These are phyloP conservation scores for Tagetes patula DNA, from an alignment of 129 eudicot genomes.

Conservation along the genomic window DNA sequence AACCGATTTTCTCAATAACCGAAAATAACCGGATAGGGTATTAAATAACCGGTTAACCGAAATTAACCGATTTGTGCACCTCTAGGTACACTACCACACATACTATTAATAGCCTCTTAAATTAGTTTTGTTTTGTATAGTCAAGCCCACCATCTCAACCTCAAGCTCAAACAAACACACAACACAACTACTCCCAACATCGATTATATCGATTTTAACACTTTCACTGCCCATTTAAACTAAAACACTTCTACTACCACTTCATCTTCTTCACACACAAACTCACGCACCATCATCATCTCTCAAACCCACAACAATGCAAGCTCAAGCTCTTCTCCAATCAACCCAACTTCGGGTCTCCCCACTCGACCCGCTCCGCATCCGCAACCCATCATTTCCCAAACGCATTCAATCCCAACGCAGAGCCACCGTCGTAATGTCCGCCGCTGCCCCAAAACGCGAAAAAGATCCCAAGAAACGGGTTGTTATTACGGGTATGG, in stretches of 20 bases:
- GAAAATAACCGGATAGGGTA: too few species aligned
- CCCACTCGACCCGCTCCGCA: conserved; percentile 39
- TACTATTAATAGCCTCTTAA: too few species aligned
- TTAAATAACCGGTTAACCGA: too few species aligned
- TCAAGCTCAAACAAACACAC: not conserved
- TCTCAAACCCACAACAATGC: conserved; percentile 44
- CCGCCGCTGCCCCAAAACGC: conserved; percentile 54
- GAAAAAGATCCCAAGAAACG: conserved; percentile 94
- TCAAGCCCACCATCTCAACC: conserved; percentile 20
- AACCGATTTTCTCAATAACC: too few species aligned
- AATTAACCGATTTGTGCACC: too few species aligned
- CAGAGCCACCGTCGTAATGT: conserved; percentile 19
- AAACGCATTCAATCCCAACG: conserved; percentile 30
- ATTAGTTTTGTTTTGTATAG: not conserved
- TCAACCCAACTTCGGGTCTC: conserved; percentile 49
- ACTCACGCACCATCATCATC: not conserved
- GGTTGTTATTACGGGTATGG: conserved; percentile 90
- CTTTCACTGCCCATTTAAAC: not conserved
- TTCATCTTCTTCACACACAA: not conserved
- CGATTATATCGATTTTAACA: conserved; percentile 19
- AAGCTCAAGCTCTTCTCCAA: conserved; percentile 48
- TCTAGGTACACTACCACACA: too few species aligned
- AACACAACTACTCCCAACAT: conserved; percentile 18
- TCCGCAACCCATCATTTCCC: conserved; percentile 15
- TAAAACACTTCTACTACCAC: not conserved